Conservation (phyloP, 768 basidiomycete genomes). For the Mycena maculata region DNA sequence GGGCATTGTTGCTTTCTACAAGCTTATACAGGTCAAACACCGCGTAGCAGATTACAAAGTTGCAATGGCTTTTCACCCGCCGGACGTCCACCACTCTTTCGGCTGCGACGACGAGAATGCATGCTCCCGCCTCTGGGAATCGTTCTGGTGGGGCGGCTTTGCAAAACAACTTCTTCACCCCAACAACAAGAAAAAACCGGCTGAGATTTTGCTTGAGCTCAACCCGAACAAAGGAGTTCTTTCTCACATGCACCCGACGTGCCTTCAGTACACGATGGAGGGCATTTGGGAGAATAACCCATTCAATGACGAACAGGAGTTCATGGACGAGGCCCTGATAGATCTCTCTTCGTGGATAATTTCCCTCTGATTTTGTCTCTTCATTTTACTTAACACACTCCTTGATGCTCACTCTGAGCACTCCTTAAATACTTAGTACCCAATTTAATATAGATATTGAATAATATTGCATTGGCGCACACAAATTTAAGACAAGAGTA, state of each 20-base stretch:
- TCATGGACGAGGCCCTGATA: background rate
- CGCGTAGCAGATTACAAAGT: background rate
- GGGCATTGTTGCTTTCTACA: conserved; percentile 2
- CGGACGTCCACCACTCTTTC: conserved; percentile 5
- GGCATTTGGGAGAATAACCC: background rate
- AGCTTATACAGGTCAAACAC: background rate
- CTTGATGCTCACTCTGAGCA: no score
- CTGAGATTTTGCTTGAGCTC: conserved; percentile 1
- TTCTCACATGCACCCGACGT: background rate
- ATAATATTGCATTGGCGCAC: no score
- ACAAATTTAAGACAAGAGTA: no score
- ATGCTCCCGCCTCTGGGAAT: conserved; percentile 11
- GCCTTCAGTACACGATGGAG: background rate
- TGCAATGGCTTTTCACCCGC: background rate
- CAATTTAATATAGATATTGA: no score
- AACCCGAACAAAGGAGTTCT: background rate
- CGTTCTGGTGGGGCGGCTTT: conserved; percentile 24
- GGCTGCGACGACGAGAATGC: background rate
- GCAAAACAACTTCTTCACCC: conserved; percentile 21
- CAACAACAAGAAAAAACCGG: conserved; percentile 7
- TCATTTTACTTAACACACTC: no score
- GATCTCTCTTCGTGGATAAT: background rate
- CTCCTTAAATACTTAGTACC: no score
- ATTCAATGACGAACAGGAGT: background rate
- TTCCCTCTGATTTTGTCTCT: background rate